Percentiles rank a stretch among this genome's conserved stretches.
Conservation (phyloP, 2,329 filamentous ascomycete species). For the Alternaria angustiovoidea region DNA sequence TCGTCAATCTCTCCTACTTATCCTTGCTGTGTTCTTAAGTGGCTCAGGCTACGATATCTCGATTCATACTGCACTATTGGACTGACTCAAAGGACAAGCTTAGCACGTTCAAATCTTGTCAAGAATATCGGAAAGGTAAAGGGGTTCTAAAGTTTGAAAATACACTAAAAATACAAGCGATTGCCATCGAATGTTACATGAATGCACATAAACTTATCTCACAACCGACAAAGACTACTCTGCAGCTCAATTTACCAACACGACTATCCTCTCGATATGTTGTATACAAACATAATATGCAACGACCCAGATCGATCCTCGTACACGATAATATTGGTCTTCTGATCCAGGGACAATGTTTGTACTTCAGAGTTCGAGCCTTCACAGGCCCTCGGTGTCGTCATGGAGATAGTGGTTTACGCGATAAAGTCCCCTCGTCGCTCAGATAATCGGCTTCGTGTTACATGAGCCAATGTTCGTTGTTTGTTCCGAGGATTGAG, state of each 20-base stretch:
- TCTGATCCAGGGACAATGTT: not conserved
- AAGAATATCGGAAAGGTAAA: not conserved
- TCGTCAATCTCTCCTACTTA: not conserved
- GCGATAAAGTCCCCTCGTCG: not conserved
- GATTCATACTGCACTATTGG: not conserved
- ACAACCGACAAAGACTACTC: not conserved
- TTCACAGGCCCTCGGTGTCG: not conserved
- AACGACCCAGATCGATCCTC: not conserved
- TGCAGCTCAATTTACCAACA: not conserved
- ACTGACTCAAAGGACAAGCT: not conserved
- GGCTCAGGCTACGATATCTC: not conserved
- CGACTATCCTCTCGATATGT: not conserved
- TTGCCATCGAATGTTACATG: not conserved
- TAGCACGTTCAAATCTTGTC: not conserved
- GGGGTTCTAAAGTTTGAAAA: not conserved
- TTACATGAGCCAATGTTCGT: not conserved
- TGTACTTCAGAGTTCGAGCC: not conserved
- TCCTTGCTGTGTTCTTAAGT: not conserved
- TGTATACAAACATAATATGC: not conserved
- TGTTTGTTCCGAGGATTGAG: not conserved
- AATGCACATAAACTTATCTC: not conserved
- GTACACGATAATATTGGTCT: not conserved
- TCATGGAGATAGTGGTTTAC: not conserved
- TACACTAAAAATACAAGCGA: not conserved
- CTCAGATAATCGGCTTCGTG: constrained; percentile 1